phyloP scores from a whole-genome alignment of 2,329 filamentous ascomycete genomes.

The Alternaria conjuncta region DNA sequence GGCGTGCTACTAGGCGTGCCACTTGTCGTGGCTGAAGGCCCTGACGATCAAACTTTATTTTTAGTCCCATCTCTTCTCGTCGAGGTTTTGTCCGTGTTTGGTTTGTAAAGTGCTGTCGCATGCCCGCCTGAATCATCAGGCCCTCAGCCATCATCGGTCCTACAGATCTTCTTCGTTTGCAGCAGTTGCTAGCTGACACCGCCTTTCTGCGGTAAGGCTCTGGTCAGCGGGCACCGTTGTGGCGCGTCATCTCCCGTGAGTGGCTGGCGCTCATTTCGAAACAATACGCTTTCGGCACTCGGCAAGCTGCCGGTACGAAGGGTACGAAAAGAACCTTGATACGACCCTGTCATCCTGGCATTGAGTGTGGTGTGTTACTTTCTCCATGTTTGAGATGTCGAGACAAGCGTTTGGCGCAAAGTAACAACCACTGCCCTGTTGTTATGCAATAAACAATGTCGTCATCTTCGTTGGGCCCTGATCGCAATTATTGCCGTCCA shows the following conservation, averaged over 20 bases:
- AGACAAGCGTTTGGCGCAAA: background rate
- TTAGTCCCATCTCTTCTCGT: constrained; percentile 1
- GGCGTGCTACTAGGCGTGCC: constrained; percentile 13
- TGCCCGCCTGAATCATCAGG: background rate
- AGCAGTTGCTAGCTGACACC: constrained; percentile 4
- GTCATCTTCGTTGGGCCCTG: background rate
- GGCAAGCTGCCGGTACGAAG: background rate
- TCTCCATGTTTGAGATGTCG: constrained; percentile 3
- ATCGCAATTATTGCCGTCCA: background rate
- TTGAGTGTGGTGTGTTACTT: background rate
- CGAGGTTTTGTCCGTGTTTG: background rate
- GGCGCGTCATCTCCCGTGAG: constrained; percentile 5
- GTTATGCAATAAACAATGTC: background rate
- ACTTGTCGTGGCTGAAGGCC: constrained; percentile 19
- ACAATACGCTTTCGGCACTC: constrained; percentile 3
- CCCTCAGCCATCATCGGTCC: background rate
- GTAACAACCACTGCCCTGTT: background rate
- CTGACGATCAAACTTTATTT: constrained; percentile 21
- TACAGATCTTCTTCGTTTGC: background rate
- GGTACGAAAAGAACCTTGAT: constrained; percentile 4
- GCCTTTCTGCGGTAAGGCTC: background rate
- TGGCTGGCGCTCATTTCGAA: background rate
- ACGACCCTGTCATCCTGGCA: constrained; percentile 1
- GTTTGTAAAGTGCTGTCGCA: constrained; percentile 4
- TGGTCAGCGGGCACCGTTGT: background rate